phyloP scores from a whole-genome alignment of 345 rosid species.

The Aethionema arabicum region DNA sequence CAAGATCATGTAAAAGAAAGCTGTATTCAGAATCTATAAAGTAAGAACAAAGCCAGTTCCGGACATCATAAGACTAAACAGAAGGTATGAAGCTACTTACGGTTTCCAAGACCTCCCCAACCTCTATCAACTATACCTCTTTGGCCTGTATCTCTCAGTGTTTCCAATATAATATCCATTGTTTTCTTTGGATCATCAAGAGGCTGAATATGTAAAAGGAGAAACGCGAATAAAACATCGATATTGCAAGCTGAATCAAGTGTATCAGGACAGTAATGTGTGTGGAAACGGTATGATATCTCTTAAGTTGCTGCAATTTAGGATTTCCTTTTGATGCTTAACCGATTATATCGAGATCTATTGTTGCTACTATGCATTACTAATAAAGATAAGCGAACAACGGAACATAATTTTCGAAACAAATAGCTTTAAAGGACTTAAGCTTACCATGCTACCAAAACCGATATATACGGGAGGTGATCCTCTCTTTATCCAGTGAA shows the following conservation, averaged over 20 bases:
- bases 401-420: not conserved
- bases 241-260: constrained; percentile 10
- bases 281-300: not conserved
- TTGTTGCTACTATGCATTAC: not conserved
- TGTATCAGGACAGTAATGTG: not conserved
- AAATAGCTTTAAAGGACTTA: not conserved
- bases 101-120: constrained; percentile 89
- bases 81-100: constrained; percentile 49
- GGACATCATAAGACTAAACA: not conserved
- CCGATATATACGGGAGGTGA: constrained; percentile 83
- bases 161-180: constrained; percentile 75
- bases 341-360: not conserved
- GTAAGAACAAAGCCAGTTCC: not conserved
- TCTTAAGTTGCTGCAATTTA: not conserved
- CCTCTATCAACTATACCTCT: constrained; percentile 95
- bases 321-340: not conserved
- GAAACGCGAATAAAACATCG: constrained; percentile 12
- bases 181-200: constrained; percentile 83
- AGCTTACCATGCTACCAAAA: constrained; percentile 96
- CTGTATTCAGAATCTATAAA: not conserved
- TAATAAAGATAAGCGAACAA: not conserved
- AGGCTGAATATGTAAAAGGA: constrained; percentile 55
- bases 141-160: constrained; percentile 75
- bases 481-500: constrained; percentile 75
- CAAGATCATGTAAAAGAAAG: constrained; percentile 22